A percentile compares a stretch with the other conserved stretches of the same genome.
Evolutionary conservation across 352 stramenopile species (phyloP).

Genomic region (Plasmopara halstedii): DNA sequence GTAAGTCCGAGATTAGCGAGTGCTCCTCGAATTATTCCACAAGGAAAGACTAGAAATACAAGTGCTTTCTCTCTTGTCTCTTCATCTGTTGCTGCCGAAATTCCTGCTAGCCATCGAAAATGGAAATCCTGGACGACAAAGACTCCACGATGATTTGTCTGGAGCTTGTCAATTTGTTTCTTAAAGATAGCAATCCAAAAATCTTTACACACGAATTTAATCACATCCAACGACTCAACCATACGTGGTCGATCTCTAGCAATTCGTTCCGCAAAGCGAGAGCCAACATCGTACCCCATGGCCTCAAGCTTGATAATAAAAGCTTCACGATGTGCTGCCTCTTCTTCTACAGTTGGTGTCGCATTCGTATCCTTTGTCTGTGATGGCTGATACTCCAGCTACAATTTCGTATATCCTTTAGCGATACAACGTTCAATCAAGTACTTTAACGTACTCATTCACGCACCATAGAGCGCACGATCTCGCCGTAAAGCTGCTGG

Average conservation of each 20-base stretch:
- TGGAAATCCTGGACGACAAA: constrained; percentile 96
- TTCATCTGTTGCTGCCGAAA: constrained; percentile 70
- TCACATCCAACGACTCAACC: constrained; percentile 89
- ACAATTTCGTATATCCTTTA: constrained; percentile 1
- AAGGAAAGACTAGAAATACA: constrained; percentile 93
- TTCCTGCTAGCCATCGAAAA: constrained; percentile 87
- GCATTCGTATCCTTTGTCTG: constrained; percentile 19
- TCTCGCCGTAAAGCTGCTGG: constrained; percentile 82
- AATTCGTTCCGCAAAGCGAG: constrained; percentile 68
- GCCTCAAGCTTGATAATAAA: constrained; percentile 75
- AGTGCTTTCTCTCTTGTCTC: constrained; percentile 88
- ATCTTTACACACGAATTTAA: constrained; percentile 99
- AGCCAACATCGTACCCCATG: constrained; percentile 84
- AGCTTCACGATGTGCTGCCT: constrained; percentile 49
- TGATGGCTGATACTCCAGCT: constrained; percentile 65
- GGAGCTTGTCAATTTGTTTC: constrained; percentile 97
- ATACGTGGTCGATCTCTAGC: constrained; percentile 73
- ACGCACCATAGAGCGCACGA: constrained; percentile 79
- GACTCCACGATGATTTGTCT: constrained; percentile 94
- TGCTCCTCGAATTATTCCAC: constrained; percentile 91
- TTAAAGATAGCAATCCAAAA: constrained; percentile 97
- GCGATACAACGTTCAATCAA: not conserved
- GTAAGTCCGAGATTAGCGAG: constrained; percentile 93
- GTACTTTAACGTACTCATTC: not conserved
- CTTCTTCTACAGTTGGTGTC: constrained; percentile 18